Conservation (phyloP, 148 eudicot genomes). For the Chenopodium berlandieri region DNA sequence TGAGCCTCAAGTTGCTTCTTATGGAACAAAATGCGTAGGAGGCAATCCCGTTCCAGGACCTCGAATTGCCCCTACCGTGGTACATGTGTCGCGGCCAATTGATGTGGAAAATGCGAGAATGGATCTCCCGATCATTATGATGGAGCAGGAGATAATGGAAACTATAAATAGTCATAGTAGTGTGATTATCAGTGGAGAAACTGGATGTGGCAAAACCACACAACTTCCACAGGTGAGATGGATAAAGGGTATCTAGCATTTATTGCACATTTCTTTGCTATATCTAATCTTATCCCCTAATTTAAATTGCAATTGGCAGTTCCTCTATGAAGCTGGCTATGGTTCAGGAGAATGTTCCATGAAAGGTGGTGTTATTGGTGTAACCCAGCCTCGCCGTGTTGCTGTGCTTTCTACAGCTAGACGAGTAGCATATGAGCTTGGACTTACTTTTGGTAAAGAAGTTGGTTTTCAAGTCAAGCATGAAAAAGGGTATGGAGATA, state of each 20-base stretch:
- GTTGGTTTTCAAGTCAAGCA: slow-evolving; percentile 95
- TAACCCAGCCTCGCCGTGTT: slow-evolving; percentile 96
- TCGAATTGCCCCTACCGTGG: slow-evolving; percentile 49
- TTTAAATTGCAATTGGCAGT: slow-evolving; percentile 40
- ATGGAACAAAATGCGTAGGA: slow-evolving; percentile 16
- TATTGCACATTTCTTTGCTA: not conserved
- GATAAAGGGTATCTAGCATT: not conserved
- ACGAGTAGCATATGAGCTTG: slow-evolving; percentile 90
- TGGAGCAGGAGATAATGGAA: slow-evolving; percentile 99
- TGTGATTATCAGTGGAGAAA: slow-evolving; percentile 85
- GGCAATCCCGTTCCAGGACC: slow-evolving; percentile 26
- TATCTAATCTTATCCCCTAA: slow-evolving; percentile 20
- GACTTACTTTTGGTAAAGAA: slow-evolving; percentile 75
- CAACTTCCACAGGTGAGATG: slow-evolving; percentile 88
- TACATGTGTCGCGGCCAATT: slow-evolving; percentile 76
- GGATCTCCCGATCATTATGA: slow-evolving; percentile 87
- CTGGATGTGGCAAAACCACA: slow-evolving; percentile 96
- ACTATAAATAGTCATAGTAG: slow-evolving; percentile 64
- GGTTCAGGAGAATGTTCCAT: slow-evolving; percentile 48
- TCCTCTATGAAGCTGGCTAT: slow-evolving; percentile 95
- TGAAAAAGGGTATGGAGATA: slow-evolving; percentile 72
- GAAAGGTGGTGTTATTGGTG: slow-evolving; percentile 80
- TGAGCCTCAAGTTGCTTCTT: slow-evolving; percentile 5
- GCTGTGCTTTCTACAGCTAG: slow-evolving; percentile 94
- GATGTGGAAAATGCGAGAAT: slow-evolving; percentile 63